phyloP scores from a whole-genome alignment of 495 filamentous ascomycete species.

The Penicillium robsamsonii region DNA sequence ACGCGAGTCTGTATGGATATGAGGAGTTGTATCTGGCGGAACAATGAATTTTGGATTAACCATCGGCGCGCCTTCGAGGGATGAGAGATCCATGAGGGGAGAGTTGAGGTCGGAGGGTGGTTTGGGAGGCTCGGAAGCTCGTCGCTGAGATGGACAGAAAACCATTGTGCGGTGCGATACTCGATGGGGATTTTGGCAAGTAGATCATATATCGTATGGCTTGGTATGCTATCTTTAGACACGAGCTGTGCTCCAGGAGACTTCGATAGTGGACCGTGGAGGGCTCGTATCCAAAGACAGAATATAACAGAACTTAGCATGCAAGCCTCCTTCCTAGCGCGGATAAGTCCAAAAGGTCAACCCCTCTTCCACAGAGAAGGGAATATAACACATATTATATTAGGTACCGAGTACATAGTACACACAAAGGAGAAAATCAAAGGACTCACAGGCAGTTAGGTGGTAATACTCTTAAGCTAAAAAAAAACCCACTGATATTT shows the following conservation, averaged over 20 bases:
- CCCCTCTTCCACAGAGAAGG: background rate
- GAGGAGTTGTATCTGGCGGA: conserved; percentile 2
- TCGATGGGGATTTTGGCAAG: background rate
- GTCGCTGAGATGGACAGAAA: conserved; percentile 1
- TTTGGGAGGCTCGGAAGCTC: background rate
- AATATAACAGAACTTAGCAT: conserved; percentile 1
- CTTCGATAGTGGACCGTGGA: conserved; percentile 14
- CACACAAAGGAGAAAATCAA: background rate
- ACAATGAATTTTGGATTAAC: conserved; percentile 17
- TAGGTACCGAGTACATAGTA: background rate
- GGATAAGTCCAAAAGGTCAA: background rate
- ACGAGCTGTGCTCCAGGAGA: conserved; percentile 13
- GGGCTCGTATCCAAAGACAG: conserved; percentile 17
- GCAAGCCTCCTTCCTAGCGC: background rate
- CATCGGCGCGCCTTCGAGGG: conserved; percentile 39
- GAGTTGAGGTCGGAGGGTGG: background rate
- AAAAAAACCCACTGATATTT: background rate
- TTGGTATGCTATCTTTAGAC: conserved; percentile 14
- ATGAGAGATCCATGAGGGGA: conserved; percentile 36
- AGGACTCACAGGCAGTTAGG: background rate
- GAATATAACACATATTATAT: background rate
- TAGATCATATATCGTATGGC: background rate
- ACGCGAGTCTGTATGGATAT: conserved; percentile 9
- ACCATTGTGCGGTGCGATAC: conserved; percentile 5
- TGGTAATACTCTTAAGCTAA: background rate